These are phyloP conservation scores for Quercus aquifolioides DNA, from an alignment of 306 rosid species.

Conservation along the genomic window DNA sequence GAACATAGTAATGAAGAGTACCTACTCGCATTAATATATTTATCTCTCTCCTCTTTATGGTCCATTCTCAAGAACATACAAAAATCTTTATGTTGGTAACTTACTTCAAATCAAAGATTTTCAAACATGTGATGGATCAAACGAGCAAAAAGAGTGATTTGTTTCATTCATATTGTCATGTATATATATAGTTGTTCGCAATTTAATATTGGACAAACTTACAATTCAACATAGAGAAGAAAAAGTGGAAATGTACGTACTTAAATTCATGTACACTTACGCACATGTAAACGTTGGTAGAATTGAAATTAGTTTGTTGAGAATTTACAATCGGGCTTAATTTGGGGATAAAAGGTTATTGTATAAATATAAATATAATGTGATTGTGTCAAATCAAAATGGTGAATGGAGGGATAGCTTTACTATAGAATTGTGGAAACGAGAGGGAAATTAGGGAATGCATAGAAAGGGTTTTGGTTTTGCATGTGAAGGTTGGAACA, in stretches of 20 bases:
- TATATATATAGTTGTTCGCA: neutral
- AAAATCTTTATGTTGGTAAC: neutral
- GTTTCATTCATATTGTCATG: neutral
- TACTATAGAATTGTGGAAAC: neutral
- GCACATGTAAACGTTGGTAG: no score
- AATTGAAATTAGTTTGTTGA: no score
- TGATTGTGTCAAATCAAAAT: neutral
- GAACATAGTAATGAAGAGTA: constrained; percentile 12
- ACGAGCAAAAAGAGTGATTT: neutral
- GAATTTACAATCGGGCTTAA: no score
- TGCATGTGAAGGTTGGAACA: constrained; percentile 41
- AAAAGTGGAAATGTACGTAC: no score
- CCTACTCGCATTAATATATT: neutral
- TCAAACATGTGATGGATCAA: neutral
- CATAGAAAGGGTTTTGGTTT: constrained; percentile 22
- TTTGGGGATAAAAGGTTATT: no score
- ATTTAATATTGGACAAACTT: no score
- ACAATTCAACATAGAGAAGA: no score
- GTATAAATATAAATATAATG: no score
- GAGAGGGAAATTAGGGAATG: neutral
- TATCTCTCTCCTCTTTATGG: neutral
- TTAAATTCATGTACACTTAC: no score
- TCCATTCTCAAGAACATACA: neutral
- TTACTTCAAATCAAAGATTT: neutral
- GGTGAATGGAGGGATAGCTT: neutral